phyloP scores from a whole-genome alignment of 2,329 filamentous ascomycete species.

The Dichotomopilus funicola region DNA sequence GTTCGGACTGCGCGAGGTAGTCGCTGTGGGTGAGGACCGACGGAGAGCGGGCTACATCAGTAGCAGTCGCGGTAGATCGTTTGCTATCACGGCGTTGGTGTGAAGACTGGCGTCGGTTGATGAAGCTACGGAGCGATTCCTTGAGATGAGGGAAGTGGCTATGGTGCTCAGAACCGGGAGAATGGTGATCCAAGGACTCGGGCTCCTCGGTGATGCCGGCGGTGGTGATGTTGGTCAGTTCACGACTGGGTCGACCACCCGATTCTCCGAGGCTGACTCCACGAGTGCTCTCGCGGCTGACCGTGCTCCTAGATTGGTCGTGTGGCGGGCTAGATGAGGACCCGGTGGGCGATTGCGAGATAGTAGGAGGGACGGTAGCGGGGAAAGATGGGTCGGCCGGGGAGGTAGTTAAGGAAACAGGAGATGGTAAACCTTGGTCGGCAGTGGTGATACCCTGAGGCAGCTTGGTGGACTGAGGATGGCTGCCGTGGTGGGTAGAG shows the following conservation, averaged over 20 bases:
- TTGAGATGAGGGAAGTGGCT: slow-evolving; percentile 15
- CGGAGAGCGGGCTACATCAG: slow-evolving; percentile 19
- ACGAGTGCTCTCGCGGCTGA: slow-evolving; percentile 19
- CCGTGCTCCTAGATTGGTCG: slow-evolving; percentile 15
- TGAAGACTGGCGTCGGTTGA: slow-evolving; percentile 18
- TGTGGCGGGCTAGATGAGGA: slow-evolving; percentile 1
- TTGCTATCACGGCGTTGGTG: slow-evolving; percentile 22
- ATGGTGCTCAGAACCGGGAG: slow-evolving; percentile 8
- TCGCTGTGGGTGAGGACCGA: slow-evolving; percentile 15
- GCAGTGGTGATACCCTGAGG: slow-evolving; percentile 13
- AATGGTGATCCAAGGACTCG: slow-evolving; percentile 18
- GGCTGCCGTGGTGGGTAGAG: slow-evolving; percentile 8
- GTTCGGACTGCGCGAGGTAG: slow-evolving; percentile 9
- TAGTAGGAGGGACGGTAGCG: slow-evolving; percentile 10
- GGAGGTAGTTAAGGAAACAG: slow-evolving; percentile 20
- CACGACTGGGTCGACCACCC: slow-evolving; percentile 19
- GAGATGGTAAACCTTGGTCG: slow-evolving; percentile 22
- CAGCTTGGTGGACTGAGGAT: slow-evolving; percentile 9
- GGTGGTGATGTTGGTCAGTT: slow-evolving; percentile 18
- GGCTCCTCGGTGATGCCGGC: slow-evolving; percentile 25
- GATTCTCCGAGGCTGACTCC: slow-evolving; percentile 22
- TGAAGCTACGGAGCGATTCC: slow-evolving; percentile 19
- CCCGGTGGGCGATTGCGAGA: slow-evolving; percentile 5
- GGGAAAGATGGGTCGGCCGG: slow-evolving; percentile 14
- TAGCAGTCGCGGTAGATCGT: slow-evolving; percentile 19